phyloP scores from a whole-genome alignment of 2,329 filamentous ascomycete genomes.

The Chalara sp. region DNA sequence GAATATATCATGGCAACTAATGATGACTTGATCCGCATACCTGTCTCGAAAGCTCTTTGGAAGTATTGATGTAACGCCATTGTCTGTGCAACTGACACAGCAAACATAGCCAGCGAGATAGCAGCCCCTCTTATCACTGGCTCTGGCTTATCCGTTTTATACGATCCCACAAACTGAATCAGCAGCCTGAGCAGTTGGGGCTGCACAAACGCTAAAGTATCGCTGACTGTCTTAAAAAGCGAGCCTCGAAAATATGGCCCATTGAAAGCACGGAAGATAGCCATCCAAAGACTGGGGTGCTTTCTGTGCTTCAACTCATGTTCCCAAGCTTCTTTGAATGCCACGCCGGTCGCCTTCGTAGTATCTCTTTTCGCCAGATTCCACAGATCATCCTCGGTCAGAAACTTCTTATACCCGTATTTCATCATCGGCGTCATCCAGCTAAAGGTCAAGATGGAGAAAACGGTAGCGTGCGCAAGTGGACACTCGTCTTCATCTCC shows the following conservation, averaged over 20 bases:
- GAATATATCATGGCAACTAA: slow-evolving; percentile 87
- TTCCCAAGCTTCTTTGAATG: slow-evolving; percentile 71
- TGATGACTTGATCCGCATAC: slow-evolving; percentile 93
- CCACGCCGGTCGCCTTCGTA: slow-evolving; percentile 63
- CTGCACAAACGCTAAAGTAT: slow-evolving; percentile 79
- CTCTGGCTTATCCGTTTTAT: slow-evolving; percentile 55
- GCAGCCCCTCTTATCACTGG: slow-evolving; percentile 78
- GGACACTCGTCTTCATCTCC: slow-evolving; percentile 63
- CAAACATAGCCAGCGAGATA: slow-evolving; percentile 89
- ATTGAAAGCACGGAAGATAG: slow-evolving; percentile 77
- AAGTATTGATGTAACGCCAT: slow-evolving; percentile 95
- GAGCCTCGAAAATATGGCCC: slow-evolving; percentile 75
- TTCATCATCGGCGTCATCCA: slow-evolving; percentile 99
- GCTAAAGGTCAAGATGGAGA: slow-evolving; percentile 87
- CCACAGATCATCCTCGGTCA: slow-evolving; percentile 96
- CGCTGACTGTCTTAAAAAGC: slow-evolving; percentile 84
- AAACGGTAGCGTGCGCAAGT: slow-evolving; percentile 84
- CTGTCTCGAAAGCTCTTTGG: slow-evolving; percentile 86
- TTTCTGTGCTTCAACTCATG: slow-evolving; percentile 61
- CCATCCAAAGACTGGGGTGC: slow-evolving; percentile 80
- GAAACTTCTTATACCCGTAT: slow-evolving; percentile 81
- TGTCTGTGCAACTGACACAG: slow-evolving; percentile 79
- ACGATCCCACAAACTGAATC: slow-evolving; percentile 80
- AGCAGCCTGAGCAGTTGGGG: slow-evolving; percentile 82
- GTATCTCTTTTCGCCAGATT: slow-evolving; percentile 75